phyloP scores from a whole-genome alignment of 192 early-diverging fungal species.

The Coemansia sp. region DNA sequence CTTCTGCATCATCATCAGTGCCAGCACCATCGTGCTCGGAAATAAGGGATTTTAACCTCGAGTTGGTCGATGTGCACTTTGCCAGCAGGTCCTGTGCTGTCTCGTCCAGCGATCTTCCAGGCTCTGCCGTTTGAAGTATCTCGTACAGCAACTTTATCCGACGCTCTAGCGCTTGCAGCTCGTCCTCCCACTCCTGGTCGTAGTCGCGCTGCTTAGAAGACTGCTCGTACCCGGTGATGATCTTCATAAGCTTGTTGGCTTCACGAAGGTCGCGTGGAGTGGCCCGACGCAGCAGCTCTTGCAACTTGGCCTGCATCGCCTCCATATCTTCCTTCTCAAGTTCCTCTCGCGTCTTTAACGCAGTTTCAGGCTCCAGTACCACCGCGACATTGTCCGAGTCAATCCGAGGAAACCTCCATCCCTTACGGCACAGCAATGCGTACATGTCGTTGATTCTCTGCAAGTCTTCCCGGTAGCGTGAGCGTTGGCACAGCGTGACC shows the following conservation, averaged over 20 bases:
- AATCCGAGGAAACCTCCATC: conserved; percentile 54
- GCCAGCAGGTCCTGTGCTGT: conserved; percentile 33
- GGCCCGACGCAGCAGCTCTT: conserved; percentile 93
- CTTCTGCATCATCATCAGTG: conserved; percentile 10
- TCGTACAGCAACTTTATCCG: conserved; percentile 75
- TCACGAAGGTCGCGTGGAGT: conserved; percentile 90
- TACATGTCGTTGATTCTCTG: conserved; percentile 95
- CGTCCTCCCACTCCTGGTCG: conserved; percentile 74
- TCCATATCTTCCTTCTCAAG: conserved; percentile 91
- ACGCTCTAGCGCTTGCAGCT: conserved; percentile 77
- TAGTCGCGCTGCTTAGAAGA: conserved; percentile 65
- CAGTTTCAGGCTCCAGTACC: conserved; percentile 49
- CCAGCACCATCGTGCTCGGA: conserved; percentile 19
- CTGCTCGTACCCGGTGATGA: conserved; percentile 93
- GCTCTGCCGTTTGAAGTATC: conserved; percentile 69
- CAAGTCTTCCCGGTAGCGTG: conserved; percentile 91
- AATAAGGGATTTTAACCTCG: conserved; percentile 41
- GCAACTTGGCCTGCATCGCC: conserved; percentile 72
- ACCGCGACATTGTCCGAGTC: conserved; percentile 37
- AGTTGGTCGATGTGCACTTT: conserved; percentile 37
- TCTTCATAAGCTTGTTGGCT: conserved; percentile 97
- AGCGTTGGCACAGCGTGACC: conserved; percentile 76
- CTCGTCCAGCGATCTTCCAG: conserved; percentile 53
- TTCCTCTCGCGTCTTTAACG: conserved; percentile 88
- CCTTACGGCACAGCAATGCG: conserved; percentile 82